These are phyloP conservation scores for Dryas octopetala DNA, from an alignment of 306 rosid genomes.

Conservation along the genomic window DNA sequence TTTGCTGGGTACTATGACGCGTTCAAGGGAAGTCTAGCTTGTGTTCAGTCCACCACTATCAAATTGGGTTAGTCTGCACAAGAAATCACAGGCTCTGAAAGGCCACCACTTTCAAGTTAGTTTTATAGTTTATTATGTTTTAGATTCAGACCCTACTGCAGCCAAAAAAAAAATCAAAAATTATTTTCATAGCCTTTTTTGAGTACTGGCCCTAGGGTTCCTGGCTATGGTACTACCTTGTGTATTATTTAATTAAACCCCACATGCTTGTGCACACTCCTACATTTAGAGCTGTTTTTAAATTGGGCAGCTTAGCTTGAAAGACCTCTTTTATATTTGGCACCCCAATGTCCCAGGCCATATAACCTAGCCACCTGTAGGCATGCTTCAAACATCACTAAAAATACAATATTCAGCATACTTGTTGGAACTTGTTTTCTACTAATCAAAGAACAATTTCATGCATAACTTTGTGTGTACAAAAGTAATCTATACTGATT, in stretches of 20 bases:
- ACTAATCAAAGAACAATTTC: background rate
- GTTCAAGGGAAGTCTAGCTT: background rate
- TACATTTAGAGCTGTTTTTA: background rate
- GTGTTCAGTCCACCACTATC: background rate
- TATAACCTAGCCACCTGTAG: background rate
- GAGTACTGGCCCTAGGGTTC: too few relatives aligned
- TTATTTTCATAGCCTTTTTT: too few relatives aligned
- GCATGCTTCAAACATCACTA: background rate
- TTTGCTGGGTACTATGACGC: background rate
- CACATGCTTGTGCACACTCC: background rate
- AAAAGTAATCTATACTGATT: background rate
- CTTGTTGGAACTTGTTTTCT: background rate
- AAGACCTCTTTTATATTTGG: background rate
- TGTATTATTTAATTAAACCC: background rate
- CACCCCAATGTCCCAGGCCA: background rate
- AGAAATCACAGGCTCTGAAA: background rate
- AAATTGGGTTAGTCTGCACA: background rate
- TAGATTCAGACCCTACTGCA: too few relatives aligned
- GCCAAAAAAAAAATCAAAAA: too few relatives aligned
- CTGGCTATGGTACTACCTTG: background rate
- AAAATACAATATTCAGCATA: background rate
- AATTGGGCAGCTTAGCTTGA: too few relatives aligned
- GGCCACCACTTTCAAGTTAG: background rate
- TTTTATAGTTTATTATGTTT: too few relatives aligned
- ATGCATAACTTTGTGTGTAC: background rate